Percentiles rank a stretch among this genome's conserved stretches.
These are phyloP conservation scores for Candida anutae DNA, from an alignment of 1,139 yeast genomes.

Conservation along the genomic window DNA sequence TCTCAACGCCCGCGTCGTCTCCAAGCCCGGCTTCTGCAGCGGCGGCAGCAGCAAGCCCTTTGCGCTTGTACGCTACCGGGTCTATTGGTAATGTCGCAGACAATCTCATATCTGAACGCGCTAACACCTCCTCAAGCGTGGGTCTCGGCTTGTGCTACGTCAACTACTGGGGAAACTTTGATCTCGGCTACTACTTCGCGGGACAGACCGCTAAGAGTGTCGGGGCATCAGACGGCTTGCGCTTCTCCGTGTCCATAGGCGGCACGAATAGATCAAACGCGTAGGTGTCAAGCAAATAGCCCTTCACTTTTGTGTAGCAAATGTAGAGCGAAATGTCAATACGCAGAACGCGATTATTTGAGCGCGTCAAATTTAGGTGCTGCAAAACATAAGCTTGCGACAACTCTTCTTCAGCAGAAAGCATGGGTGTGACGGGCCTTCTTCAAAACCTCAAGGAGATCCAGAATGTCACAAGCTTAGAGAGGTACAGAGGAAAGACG, in stretches of 20 bases:
- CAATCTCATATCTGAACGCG: constrained; percentile 16
- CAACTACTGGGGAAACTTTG: constrained; percentile 40
- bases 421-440: constrained; percentile 77
- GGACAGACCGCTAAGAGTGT: constrained; percentile 15
- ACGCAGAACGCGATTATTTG: not conserved
- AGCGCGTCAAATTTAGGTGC: not conserved
- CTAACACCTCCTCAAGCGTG: constrained; percentile 22
- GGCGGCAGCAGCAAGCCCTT: constrained; percentile 24
- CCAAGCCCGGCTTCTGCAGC: constrained; percentile 9
- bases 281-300: too few species aligned
- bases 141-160: constrained; percentile 39
- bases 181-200: constrained; percentile 38
- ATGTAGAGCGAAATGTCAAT: not conserved
- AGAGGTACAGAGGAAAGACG: constrained; percentile 61
- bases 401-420: not conserved
- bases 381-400: not conserved
- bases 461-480: constrained; percentile 52
- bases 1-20: too few species aligned
- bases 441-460: constrained; percentile 68
- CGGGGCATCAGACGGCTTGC: constrained; percentile 41
- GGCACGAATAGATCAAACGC: constrained; percentile 29
- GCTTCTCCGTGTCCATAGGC: constrained; percentile 39
- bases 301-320: not conserved
- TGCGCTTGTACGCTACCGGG: constrained; percentile 35
- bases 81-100: constrained; percentile 27